Evolutionary conservation across 2,329 filamentous ascomycete species (phyloP).

Genomic region (Emmonsiellopsis sp.): DNA sequence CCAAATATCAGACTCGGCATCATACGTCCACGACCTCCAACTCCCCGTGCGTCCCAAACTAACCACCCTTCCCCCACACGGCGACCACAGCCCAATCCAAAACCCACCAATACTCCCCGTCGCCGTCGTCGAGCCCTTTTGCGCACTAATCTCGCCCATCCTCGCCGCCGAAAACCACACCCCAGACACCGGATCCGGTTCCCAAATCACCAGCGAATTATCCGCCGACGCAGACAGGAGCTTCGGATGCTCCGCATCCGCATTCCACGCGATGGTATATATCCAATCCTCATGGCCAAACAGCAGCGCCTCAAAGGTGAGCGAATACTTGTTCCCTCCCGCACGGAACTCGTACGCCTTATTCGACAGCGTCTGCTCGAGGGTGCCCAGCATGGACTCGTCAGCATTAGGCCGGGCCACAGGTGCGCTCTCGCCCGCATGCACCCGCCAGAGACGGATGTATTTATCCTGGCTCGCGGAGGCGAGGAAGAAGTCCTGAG

Average conservation of each 20-base stretch:
- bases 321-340: conserved; percentile 55
- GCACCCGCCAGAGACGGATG: conserved; percentile 83
- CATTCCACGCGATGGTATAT: conserved; percentile 73
- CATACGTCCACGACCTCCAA: conserved; percentile 77
- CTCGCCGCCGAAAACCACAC: conserved; percentile 83
- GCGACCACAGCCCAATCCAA: conserved; percentile 91
- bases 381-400: conserved; percentile 20
- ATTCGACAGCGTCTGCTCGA: conserved; percentile 70
- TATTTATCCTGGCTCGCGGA: conserved; percentile 98
- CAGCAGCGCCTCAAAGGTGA: conserved; percentile 88
- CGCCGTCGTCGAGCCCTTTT: conserved; percentile 92
- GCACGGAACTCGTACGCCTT: conserved; percentile 72
- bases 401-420: conserved; percentile 32
- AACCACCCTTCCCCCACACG: conserved; percentile 62
- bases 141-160: conserved; percentile 84
- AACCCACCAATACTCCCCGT: conserved; percentile 94
- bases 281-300: conserved; percentile 98
- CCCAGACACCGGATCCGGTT: conserved; percentile 70
- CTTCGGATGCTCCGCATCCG: conserved; percentile 49
- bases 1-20: conserved; percentile 59
- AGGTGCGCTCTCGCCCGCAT: conserved; percentile 58
- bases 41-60: conserved; percentile 86
- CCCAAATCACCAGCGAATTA: conserved; percentile 90
- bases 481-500: conserved; percentile 68
- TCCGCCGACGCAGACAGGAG: conserved; percentile 88